Evolutionary conservation across 2,329 filamentous ascomycete species (phyloP), one percentile per base, ranked within the genome.

Genomic region (Pseudogymnoascus sp.): DNA sequence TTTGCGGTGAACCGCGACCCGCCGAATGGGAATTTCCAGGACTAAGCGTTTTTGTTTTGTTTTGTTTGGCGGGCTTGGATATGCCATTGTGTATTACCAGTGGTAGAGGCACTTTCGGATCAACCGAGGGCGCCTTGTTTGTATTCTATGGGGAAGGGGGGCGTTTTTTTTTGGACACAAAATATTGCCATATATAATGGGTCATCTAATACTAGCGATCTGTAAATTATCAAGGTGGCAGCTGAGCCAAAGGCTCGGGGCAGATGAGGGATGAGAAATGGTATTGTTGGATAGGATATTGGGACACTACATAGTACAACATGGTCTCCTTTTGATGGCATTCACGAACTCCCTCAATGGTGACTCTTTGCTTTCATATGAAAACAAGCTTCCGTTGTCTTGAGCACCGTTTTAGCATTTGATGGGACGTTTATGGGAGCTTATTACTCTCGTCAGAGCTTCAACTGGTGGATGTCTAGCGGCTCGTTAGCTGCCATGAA

Each of bases 1-100:
- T 71, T 68, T 63, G 61, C 69, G 62, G 58, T 71, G 5, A 63
- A 71, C 38, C 63, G 69, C 22, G 67, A 69, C 60, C 62, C 58
- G 8, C 60, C 42, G 3, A 67, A 65, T 65, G 69, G 66, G 23
- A 67, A 64, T 6, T 71, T 70, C 62, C 58, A 35, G 58, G 69
- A 71, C 42, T 42, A 36, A 58, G 23, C n/a, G 65, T 14, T n/a
- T 14, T 33, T 16, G 30, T 58, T 30, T 52, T 3, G 14, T 28
- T 30, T 1, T n/a, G 4, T 55, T 33, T 19, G 23, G 49, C 28
- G 16, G 25, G 49, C 49, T 55, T 14, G 25, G 6, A 55, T 33
- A 33, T 22, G 28, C 28, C 16, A 33, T 33, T 55, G 23, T 52
- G 49, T 33, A 33, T 14, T 33, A 55, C 49, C n/a, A 33, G 28